Conservation (phyloP, 352 stramenopile species). For the Globisporangium spiculum region DNA sequence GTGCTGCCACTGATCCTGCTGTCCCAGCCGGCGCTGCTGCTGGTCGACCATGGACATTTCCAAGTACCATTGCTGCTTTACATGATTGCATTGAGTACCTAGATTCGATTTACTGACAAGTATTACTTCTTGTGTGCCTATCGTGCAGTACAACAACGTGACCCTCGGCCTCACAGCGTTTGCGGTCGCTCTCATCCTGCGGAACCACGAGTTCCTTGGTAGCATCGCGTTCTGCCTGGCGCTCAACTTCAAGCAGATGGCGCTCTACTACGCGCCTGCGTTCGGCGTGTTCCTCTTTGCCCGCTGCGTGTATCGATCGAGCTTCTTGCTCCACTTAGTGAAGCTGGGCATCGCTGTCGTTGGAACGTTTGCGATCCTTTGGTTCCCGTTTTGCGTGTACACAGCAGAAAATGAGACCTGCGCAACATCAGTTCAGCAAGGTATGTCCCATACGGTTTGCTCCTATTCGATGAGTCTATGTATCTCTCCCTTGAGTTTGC, state of each 20-base stretch:
- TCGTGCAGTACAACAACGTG: constrained; percentile 94
- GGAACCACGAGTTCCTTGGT: constrained; percentile 75
- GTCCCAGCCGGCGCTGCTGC: constrained; percentile 86
- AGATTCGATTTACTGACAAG: not conserved
- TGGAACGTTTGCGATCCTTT: constrained; percentile 88
- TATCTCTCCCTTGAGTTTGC: not conserved
- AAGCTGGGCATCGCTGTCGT: constrained; percentile 89
- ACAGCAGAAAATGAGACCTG: constrained; percentile 41
- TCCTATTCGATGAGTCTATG: not conserved
- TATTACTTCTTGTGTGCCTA: not conserved
- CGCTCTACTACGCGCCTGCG: constrained; percentile 96
- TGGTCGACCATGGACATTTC: constrained; percentile 99
- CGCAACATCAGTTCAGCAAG: constrained; percentile 61
- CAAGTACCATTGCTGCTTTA: constrained; percentile 54
- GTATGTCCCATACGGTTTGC: constrained; percentile 18
- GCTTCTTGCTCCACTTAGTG: constrained; percentile 48
- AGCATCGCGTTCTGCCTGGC: constrained; percentile 90
- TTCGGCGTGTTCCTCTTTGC: constrained; percentile 93
- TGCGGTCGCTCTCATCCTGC: constrained; percentile 63
- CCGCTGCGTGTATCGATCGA: constrained; percentile 69
- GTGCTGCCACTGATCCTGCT: constrained; percentile 69
- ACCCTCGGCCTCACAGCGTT: constrained; percentile 91
- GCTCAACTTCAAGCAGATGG: constrained; percentile 99
- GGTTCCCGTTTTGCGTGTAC: constrained; percentile 87
- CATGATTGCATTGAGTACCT: not conserved